Conservation (phyloP, 805 yeast species). For the Torulaspora gathmanii region DNA sequence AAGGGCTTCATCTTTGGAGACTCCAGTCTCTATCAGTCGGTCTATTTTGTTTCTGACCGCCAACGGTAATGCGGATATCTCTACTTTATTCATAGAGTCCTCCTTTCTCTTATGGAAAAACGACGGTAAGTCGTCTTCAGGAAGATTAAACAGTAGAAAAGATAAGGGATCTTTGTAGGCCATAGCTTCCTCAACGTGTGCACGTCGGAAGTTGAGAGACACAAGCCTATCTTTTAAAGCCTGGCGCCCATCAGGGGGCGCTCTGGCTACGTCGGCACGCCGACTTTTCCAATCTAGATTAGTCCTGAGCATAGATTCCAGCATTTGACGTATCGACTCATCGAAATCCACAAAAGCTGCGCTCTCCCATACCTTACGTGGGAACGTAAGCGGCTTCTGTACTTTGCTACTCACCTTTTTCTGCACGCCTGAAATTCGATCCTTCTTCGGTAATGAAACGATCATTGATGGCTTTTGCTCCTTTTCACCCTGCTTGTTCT, state of each 20-base stretch:
- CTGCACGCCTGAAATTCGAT: not conserved
- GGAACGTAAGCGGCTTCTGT: slow-evolving; percentile 30
- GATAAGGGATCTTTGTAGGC: slow-evolving; percentile 47
- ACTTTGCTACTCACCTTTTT: not conserved
- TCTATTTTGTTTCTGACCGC: slow-evolving; percentile 53
- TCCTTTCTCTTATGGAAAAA: slow-evolving; percentile 52
- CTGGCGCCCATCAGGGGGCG: slow-evolving; percentile 13
- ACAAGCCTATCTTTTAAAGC: slow-evolving; percentile 35
- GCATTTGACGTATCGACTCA: slow-evolving; percentile 53
- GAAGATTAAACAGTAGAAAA: slow-evolving; percentile 72
- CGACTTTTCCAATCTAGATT: slow-evolving; percentile 51
- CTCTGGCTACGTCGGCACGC: slow-evolving; percentile 7
- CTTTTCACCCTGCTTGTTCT: slow-evolving; percentile 48
- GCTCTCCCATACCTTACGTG: slow-evolving; percentile 61
- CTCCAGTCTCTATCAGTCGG: slow-evolving; percentile 62
- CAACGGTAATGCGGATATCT: slow-evolving; percentile 35
- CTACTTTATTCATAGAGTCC: slow-evolving; percentile 56
- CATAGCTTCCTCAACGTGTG: slow-evolving; percentile 70
- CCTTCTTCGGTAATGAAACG: slow-evolving; percentile 32
- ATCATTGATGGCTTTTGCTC: slow-evolving; percentile 45
- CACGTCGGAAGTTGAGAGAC: slow-evolving; percentile 59
- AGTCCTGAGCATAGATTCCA: slow-evolving; percentile 56
- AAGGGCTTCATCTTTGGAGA: slow-evolving; percentile 58
- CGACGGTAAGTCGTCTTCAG: slow-evolving; percentile 87
- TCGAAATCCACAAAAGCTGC: slow-evolving; percentile 67